Percentiles rank a stretch among this genome's conserved stretches.
Conservation (phyloP, 352 stramenopile species). For the Phytophthora megakarya region DNA sequence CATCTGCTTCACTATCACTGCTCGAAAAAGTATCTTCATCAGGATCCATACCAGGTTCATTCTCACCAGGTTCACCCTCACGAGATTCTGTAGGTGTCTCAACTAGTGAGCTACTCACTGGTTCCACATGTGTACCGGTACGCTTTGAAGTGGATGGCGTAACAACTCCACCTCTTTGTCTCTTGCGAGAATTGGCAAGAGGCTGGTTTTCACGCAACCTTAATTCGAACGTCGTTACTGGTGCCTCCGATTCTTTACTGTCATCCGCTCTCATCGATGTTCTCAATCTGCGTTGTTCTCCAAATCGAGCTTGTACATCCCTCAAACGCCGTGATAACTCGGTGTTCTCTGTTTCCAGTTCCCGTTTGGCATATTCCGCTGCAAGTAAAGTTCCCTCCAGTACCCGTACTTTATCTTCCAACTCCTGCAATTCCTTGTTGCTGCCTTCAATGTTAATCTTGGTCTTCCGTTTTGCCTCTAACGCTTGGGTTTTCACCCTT, state of each 20-base stretch:
- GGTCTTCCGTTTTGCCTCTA: constrained; percentile 35
- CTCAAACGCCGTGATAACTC: constrained; percentile 53
- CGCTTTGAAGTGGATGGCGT: neutral
- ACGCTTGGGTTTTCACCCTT: constrained; percentile 29
- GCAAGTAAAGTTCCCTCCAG: constrained; percentile 41
- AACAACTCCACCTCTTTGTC: constrained; percentile 1
- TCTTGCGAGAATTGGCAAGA: constrained; percentile 15
- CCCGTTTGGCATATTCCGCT: constrained; percentile 33
- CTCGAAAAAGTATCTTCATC: constrained; percentile 61
- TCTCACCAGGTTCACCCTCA: too few relatives aligned
- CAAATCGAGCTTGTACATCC: constrained; percentile 50
- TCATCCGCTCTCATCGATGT: neutral
- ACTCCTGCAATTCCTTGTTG: constrained; percentile 43
- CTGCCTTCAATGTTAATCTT: constrained; percentile 21
- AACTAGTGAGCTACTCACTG: too few relatives aligned
- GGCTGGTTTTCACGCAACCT: constrained; percentile 37
- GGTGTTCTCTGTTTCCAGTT: constrained; percentile 62
- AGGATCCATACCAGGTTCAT: too few relatives aligned
- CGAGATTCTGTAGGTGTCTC: constrained; percentile 9
- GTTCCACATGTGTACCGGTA: neutral
- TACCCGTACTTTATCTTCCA: constrained; percentile 46
- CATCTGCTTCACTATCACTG: constrained; percentile 47
- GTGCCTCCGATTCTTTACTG: constrained; percentile 10
- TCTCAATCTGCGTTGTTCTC: constrained; percentile 29
- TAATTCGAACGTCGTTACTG: constrained; percentile 45